Evolutionary conservation across 1,139 yeast species (phyloP).

Genomic region (Pneumocystis canis): DNA sequence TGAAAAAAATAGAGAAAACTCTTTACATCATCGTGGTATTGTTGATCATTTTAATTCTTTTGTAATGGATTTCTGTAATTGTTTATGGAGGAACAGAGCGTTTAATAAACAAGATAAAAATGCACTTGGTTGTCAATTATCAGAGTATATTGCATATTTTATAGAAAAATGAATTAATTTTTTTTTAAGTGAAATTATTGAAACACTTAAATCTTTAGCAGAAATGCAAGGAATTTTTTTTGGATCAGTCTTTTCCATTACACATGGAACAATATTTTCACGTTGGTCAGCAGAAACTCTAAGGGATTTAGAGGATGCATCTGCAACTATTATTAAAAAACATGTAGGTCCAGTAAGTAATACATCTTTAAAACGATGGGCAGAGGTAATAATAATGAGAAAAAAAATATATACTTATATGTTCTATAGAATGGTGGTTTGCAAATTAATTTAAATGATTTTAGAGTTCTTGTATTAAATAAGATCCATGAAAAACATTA

Average conservation of each 20-base stretch:
- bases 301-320: conserved; percentile 34
- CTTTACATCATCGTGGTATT: conserved; percentile 17
- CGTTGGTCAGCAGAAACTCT: conserved; percentile 33
- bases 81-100: conserved; percentile 47
- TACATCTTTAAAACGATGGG: conserved; percentile 4
- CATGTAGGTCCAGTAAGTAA: conserved; percentile 32
- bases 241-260: conserved; percentile 35
- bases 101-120: conserved; percentile 19
- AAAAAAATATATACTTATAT: background rate
- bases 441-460: conserved; percentile 2
- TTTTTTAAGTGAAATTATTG: background rate
- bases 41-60: conserved; percentile 37
- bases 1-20: conserved; percentile 10
- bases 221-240: conserved; percentile 14
- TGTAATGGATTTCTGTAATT: conserved; percentile 45
- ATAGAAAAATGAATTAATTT: background rate
- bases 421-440: conserved; percentile 3
- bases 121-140: conserved; percentile 22
- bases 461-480: conserved; percentile 4
- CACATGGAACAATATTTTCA: conserved; percentile 43
- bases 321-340: conserved; percentile 22
- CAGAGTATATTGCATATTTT: background rate
- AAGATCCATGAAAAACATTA: conserved; percentile 5
- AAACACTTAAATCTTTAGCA: background rate
- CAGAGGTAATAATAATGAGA: conserved; percentile 1